Evolutionary conservation across 2,329 filamentous ascomycete species (phyloP).

Genomic region (Cladosporium cucumerinum): DNA sequence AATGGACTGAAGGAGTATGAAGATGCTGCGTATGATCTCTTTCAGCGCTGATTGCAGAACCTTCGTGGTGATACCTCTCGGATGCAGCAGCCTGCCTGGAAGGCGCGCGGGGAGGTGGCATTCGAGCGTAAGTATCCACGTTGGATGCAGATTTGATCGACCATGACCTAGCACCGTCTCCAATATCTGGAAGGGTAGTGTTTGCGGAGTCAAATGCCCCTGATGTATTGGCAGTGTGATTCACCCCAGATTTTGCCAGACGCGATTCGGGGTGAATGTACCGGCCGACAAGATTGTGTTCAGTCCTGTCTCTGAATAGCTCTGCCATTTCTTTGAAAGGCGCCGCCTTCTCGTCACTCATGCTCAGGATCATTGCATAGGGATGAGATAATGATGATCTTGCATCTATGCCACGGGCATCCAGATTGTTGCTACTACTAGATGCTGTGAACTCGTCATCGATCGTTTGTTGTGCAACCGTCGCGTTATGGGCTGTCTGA

Average conservation of each 20-base stretch:
- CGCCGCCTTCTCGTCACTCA: conserved; percentile 37
- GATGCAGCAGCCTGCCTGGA: neutral
- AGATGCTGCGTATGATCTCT: neutral
- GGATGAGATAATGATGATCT: neutral
- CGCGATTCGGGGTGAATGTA: conserved; percentile 1
- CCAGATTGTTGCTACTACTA: neutral
- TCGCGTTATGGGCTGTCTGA: neutral
- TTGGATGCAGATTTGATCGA: neutral
- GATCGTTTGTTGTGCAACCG: neutral
- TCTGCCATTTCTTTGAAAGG: conserved; percentile 10
- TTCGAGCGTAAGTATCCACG: neutral
- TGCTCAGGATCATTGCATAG: conserved; percentile 31
- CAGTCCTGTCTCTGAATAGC: conserved; percentile 2
- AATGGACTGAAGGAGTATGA: conserved; percentile 1
- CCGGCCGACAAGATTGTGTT: neutral
- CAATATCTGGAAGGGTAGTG: neutral
- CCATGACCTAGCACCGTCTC: neutral
- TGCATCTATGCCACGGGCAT: neutral
- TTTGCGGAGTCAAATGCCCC: neutral
- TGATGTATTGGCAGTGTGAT: neutral
- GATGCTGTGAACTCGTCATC: neutral
- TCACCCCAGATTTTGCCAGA: neutral
- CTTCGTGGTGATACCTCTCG: neutral
- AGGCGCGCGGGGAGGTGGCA: neutral
- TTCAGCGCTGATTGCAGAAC: neutral